Percentiles rank a stretch among this genome's conserved stretches.
phyloP scores from a whole-genome alignment of 2,329 filamentous ascomycete genomes.

The Whalleya microplaca region DNA sequence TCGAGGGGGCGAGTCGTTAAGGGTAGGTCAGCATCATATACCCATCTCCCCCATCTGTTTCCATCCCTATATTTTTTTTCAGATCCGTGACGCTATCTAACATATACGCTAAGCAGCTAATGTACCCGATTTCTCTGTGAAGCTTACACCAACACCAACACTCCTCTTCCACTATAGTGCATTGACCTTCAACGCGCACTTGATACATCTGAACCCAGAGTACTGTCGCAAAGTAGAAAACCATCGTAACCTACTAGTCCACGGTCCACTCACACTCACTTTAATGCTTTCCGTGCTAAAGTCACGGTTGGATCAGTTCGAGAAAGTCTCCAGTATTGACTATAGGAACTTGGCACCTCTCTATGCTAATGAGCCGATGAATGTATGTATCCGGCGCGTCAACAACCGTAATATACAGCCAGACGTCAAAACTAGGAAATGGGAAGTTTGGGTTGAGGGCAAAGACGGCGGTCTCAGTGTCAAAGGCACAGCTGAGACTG shows the following conservation, averaged over 20 bases:
- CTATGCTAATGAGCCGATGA: conserved; percentile 73
- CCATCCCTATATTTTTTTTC: neutral
- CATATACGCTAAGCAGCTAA: conserved; percentile 37
- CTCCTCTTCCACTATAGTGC: conserved; percentile 91
- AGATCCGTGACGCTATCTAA: conserved; percentile 7
- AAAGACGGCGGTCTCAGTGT: conserved; percentile 65
- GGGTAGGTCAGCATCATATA: conserved; percentile 38
- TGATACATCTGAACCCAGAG: conserved; percentile 79
- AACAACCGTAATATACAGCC: conserved; percentile 10
- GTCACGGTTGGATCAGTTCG: conserved; percentile 45
- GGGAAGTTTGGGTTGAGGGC: conserved; percentile 69
- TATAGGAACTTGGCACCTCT: conserved; percentile 85
- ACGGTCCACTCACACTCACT: conserved; percentile 80
- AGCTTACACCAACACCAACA: conserved; percentile 66
- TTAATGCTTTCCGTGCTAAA: conserved; percentile 73
- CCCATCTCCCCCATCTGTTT: neutral
- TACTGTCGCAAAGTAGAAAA: conserved; percentile 75
- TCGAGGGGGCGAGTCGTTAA: conserved; percentile 27
- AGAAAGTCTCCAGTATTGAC: conserved; percentile 59
- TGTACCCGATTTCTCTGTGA: conserved; percentile 46
- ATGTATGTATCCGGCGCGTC: conserved; percentile 65
- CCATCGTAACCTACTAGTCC: conserved; percentile 76
- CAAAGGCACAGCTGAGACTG: conserved; percentile 51
- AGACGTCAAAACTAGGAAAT: conserved; percentile 37
- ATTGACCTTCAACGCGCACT: conserved; percentile 89